phyloP scores from a whole-genome alignment of 75 land plant genomes.

The Sequoia sempervirens region DNA sequence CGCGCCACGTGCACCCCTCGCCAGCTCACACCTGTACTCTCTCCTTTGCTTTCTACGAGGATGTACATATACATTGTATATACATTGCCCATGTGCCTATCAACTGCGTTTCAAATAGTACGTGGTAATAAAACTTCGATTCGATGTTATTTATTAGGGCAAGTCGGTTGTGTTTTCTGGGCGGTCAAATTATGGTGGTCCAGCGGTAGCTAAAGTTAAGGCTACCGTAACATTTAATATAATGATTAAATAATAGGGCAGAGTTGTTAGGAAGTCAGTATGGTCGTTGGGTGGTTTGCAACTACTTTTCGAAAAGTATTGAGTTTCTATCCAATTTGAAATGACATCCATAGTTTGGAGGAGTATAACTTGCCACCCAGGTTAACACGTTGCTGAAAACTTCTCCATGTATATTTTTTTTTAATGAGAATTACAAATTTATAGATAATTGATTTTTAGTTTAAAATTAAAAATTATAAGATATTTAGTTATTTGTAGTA shows the following conservation, averaged over 20 bases:
- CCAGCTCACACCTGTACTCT: not conserved
- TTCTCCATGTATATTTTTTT: too few relatives aligned
- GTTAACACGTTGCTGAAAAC: too few relatives aligned
- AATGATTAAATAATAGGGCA: not conserved
- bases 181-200: not conserved
- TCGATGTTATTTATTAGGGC: not conserved
- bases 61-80: too few relatives aligned
- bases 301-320: not conserved
- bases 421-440: too few relatives aligned
- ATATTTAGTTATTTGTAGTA: too few relatives aligned
- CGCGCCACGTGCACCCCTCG: not conserved
- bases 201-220: not conserved
- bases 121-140: not conserved
- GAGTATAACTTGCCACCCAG: too few relatives aligned
- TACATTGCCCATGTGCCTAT: not conserved
- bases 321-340: not conserved
- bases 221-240: not conserved
- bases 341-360: too few relatives aligned
- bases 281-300: constrained; percentile 4
- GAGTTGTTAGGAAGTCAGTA: constrained; percentile 1
- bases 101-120: not conserved
- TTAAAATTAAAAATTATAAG: too few relatives aligned
- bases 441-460: too few relatives aligned
- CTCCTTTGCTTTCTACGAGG: too few relatives aligned
- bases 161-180: not conserved